Conservation (phyloP, 2,329 filamentous ascomycete genomes). For the Ceratocystis ficicola region DNA sequence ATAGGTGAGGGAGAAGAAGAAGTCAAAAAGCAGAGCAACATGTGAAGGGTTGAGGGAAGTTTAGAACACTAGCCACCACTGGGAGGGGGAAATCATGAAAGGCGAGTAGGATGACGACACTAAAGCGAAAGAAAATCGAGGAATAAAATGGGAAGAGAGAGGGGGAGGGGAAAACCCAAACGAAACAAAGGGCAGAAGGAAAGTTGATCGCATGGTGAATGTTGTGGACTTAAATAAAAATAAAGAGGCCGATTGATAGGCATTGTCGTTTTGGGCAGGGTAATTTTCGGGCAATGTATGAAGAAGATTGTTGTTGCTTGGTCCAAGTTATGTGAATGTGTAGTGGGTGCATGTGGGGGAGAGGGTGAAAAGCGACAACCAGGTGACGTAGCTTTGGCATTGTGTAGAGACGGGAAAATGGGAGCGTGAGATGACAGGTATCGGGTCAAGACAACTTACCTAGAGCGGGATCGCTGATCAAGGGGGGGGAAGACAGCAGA, state of each 20-base stretch:
- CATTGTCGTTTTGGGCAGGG: background rate
- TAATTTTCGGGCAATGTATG: background rate
- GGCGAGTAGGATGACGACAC: slow-evolving; percentile 13
- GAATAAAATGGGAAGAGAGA: background rate
- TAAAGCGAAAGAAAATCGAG: slow-evolving; percentile 10
- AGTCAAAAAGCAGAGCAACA: slow-evolving; percentile 7
- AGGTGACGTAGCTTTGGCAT: slow-evolving; percentile 1
- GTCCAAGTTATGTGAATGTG: background rate
- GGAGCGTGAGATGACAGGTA: background rate
- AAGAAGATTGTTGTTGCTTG: background rate
- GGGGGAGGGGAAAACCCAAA: slow-evolving; percentile 6
- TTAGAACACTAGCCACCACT: slow-evolving; percentile 6
- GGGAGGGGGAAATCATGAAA: slow-evolving; percentile 18
- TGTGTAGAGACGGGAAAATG: background rate
- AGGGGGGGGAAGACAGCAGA: slow-evolving; percentile 38
- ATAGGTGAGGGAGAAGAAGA: slow-evolving; percentile 5
- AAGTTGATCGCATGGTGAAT: background rate
- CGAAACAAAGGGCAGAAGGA: background rate
- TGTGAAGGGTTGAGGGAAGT: slow-evolving; percentile 14
- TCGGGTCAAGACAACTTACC: slow-evolving; percentile 33
- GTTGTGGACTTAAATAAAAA: background rate
- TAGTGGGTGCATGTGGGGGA: background rate
- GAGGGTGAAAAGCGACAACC: background rate
- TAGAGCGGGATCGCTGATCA: slow-evolving; percentile 44
- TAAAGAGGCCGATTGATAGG: background rate